Base-by-base conservation (phyloP, 1,284 basidiomycete species). In the Sporisorium scitamineum region DNA sequence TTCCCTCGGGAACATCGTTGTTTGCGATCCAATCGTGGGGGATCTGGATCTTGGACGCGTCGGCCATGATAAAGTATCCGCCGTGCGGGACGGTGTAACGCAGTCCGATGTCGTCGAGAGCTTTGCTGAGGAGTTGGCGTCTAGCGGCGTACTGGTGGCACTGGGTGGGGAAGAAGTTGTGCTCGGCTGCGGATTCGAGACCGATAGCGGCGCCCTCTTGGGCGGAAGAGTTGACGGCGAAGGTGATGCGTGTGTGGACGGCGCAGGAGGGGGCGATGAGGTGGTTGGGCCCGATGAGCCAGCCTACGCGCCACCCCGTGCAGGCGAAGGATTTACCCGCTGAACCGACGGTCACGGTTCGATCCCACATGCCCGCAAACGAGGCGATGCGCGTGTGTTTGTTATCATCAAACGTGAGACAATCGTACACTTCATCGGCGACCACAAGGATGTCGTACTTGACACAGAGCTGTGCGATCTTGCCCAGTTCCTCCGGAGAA, bases 251-350 rank as follows among this genome's bases (percentile, higher is more conserved):
- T 0, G 94, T 95, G 56, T 91, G 91, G 0, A 94, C 96, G 4
- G 94, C 94, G 22, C 97, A 89, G 5, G 94, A 92, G 1, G 96
- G 94, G 39, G 88, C 88, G 63, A 97, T 92, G 79, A 99, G 92
- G 42, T 90, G 90, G 24, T 90, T 84, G 5, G 94, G 93, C 7
- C 93, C 97, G 73, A 99, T 92, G 14, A 95, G 89, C 95, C 95
- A 99, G 61, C 96, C 97, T 26, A 99, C 90, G 63, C 97, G 91
- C 96, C 96, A 99, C 26, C 97, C 97, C 1, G 97, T 99, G 9
- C 94, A 94, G 18, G 96, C 93, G 86, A 99, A 99, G n/a, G 94
- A 91, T 88, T 87, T 82, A 75, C 92, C 93, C 13, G 91, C 93
- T 10, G 92, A 93, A 27, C 91, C 90, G 47, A 94, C 90, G 2